Evolutionary conservation across 1,284 basidiomycete species (phyloP).

Genomic region (Mycena citricolor): DNA sequence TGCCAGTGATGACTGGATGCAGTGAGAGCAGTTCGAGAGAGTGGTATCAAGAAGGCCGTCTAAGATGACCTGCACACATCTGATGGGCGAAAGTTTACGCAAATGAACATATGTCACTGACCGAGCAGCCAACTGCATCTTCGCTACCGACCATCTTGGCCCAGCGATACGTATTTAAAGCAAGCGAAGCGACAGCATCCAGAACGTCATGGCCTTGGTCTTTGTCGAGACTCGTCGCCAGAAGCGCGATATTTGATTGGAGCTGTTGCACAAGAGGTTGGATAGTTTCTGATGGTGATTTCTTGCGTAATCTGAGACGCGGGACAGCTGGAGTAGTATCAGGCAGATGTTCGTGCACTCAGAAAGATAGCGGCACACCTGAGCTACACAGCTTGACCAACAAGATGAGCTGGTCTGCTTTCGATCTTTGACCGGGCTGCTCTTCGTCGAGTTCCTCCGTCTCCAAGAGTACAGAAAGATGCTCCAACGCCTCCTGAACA

Average conservation of each 20-base stretch:
- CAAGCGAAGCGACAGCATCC: constrained; percentile 32
- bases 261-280: constrained; percentile 44
- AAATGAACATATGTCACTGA: constrained; percentile 21
- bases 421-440: constrained; percentile 10
- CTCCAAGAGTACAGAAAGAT: constrained; percentile 35
- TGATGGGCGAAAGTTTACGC: neutral
- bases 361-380: constrained; percentile 36
- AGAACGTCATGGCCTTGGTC: constrained; percentile 43
- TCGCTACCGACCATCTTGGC: constrained; percentile 21
- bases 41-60: constrained; percentile 36
- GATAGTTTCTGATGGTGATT: constrained; percentile 43
- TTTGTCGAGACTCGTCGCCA: constrained; percentile 27
- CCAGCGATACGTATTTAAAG: constrained; percentile 35
- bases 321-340: constrained; percentile 44
- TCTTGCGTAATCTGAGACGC: constrained; percentile 46
- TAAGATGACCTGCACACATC: constrained; percentile 38
- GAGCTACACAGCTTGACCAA: constrained; percentile 40
- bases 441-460: constrained; percentile 33
- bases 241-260: constrained; percentile 31
- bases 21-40: constrained; percentile 39
- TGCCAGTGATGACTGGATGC: constrained; percentile 44
- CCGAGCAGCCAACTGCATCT: constrained; percentile 28
- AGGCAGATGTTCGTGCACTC: neutral
- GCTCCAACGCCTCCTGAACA: constrained; percentile 58
- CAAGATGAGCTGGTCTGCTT: constrained; percentile 34